phyloP scores from a whole-genome alignment of 148 eudicot species.

The Beta vulgaris region DNA sequence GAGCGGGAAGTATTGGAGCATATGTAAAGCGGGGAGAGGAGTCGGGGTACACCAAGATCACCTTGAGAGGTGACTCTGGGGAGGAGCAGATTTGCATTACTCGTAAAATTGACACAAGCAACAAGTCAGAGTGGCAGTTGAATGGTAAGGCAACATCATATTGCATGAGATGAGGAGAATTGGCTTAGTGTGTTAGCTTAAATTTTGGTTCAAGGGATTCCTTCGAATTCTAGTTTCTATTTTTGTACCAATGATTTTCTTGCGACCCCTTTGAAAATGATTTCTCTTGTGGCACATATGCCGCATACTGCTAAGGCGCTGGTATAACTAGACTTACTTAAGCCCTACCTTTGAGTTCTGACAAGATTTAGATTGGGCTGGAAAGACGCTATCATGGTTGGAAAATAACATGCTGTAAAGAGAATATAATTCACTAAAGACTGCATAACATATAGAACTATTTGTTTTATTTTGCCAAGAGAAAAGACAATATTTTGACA shows the following conservation, averaged over 20 bases:
- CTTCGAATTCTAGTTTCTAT: background rate
- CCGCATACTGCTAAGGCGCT: background rate
- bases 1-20: conserved; percentile 83
- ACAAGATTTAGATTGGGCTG: too few relatives aligned
- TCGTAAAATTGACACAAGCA: conserved; percentile 72
- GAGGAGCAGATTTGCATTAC: conserved; percentile 50
- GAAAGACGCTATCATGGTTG: too few relatives aligned
- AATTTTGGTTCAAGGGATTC: background rate
- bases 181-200: background rate
- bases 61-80: conserved; percentile 55
- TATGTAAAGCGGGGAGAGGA: conserved; percentile 91
- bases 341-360: too few relatives aligned
- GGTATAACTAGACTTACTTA: background rate
- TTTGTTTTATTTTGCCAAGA: too few relatives aligned
- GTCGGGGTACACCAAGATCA: conserved; percentile 62
- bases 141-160: conserved; percentile 48
- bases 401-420: too few relatives aligned
- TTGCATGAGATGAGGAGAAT: background rate
- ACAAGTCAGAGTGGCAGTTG: conserved; percentile 86
- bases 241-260: background rate
- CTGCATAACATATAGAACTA: too few relatives aligned
- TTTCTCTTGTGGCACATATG: background rate
- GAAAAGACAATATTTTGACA: too few relatives aligned
- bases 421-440: too few relatives aligned
- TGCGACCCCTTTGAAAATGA: background rate